These are phyloP conservation scores for Begonia loranthoides DNA, from an alignment of 306 rosid genomes.

Conservation along the genomic window DNA sequence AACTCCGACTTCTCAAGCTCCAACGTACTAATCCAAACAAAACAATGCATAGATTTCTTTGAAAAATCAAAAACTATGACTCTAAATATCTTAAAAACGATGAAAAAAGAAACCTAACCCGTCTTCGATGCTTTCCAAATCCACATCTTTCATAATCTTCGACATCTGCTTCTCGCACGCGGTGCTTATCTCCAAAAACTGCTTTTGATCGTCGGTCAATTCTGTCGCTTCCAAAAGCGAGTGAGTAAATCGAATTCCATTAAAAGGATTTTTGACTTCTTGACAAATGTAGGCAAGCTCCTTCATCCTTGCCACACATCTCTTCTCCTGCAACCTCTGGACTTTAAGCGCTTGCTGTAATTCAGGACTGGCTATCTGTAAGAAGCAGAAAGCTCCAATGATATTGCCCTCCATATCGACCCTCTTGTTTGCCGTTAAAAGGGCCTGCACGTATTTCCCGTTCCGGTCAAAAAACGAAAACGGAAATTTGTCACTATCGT, in stretches of 20 bases:
- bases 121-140: constrained; percentile 64
- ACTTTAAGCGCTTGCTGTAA: constrained; percentile 66
- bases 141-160: constrained; percentile 60
- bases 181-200: constrained; percentile 76
- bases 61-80: no score
- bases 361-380: constrained; percentile 83
- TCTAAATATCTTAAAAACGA: no score
- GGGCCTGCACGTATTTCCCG: constrained; percentile 71
- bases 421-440: constrained; percentile 89
- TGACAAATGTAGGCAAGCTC: constrained; percentile 90
- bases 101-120: constrained; percentile 37
- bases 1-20: constrained; percentile 85
- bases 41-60: no score
- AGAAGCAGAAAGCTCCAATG: constrained; percentile 90
- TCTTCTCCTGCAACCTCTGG: constrained; percentile 78
- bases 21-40: constrained; percentile 45
- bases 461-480: constrained; percentile 62
- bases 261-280: constrained; percentile 82
- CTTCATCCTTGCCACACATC: constrained; percentile 67
- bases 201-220: constrained; percentile 80
- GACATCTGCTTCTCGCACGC: constrained; percentile 95
- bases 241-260: constrained; percentile 82
- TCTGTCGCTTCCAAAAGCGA: constrained; percentile 90
- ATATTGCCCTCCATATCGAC: constrained; percentile 60
- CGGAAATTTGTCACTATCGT: constrained; percentile 64